A percentile compares a stretch with the other conserved stretches of the same genome.
Conservation (phyloP, 257 asterid genomes). For the Plectranthus barbatus region DNA sequence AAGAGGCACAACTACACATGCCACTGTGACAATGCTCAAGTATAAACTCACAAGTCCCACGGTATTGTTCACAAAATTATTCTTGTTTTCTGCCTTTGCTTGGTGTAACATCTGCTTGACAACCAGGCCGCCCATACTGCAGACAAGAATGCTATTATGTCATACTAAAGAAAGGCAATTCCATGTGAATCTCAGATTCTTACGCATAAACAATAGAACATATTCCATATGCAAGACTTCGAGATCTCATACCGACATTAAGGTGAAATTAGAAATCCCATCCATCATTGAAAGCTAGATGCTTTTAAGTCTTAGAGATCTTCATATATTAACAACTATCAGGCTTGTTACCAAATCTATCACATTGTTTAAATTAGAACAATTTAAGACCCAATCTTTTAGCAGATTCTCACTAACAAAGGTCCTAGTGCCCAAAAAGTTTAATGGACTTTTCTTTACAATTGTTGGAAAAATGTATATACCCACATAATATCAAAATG, state of each 20-base stretch:
- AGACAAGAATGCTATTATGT: slow-evolving; percentile 15
- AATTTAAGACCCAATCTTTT: too few relatives aligned
- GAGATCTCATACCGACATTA: background rate
- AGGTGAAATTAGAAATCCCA: background rate
- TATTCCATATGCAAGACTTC: background rate
- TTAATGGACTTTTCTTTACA: too few relatives aligned
- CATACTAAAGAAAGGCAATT: slow-evolving; percentile 8
- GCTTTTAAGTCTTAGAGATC: slow-evolving; percentile 3
- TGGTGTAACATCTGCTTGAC: slow-evolving; percentile 95
- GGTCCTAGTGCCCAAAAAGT: too few relatives aligned
- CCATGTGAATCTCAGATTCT: background rate
- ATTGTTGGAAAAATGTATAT: too few relatives aligned
- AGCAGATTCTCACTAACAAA: too few relatives aligned
- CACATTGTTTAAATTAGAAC: too few relatives aligned
- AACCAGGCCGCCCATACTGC: slow-evolving; percentile 98
- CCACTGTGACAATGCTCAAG: background rate
- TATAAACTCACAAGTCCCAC: slow-evolving; percentile 69
- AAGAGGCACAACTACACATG: slow-evolving; percentile 4
- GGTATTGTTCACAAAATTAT: slow-evolving; percentile 73
- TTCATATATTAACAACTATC: background rate
- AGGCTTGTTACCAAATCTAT: too few relatives aligned
- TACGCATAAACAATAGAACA: background rate
- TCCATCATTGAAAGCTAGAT: background rate
- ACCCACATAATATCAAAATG: too few relatives aligned
- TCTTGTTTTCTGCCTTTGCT: slow-evolving; percentile 73